Conservation (phyloP, 2,329 filamentous ascomycete genomes). For the Aschersonia sp. region DNA sequence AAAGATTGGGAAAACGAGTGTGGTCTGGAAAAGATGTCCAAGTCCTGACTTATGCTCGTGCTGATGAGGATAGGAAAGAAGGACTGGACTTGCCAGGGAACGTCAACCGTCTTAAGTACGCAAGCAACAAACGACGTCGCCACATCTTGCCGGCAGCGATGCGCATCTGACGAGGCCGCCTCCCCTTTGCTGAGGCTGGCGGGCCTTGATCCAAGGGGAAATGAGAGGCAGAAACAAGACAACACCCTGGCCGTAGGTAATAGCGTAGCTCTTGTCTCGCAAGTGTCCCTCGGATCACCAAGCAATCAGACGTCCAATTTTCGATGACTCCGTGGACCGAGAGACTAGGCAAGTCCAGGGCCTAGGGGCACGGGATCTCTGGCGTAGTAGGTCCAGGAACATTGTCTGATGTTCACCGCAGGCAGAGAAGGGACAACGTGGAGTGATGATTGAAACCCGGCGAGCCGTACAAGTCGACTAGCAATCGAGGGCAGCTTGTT, state of each 20-base stretch:
- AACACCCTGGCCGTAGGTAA: neutral
- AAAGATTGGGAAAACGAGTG: conserved; percentile 3
- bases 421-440: conserved; percentile 1
- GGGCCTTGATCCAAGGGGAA: conserved; percentile 5
- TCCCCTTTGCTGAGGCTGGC: conserved; percentile 1
- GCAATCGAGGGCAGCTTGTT: neutral
- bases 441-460: neutral
- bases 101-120: conserved; percentile 9
- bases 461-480: conserved; percentile 1
- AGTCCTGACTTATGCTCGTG: conserved; percentile 5
- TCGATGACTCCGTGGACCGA: neutral
- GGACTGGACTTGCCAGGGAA: conserved; percentile 3
- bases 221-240: conserved; percentile 6
- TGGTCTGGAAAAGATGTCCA: conserved; percentile 2
- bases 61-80: neutral
- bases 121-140: neutral
- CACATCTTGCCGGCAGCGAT: neutral
- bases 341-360: neutral
- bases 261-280: conserved; percentile 1
- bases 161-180: neutral
- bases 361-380: neutral
- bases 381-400: neutral
- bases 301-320: neutral
- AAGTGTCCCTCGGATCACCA: neutral
- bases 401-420: conserved; percentile 5